phyloP scores from a whole-genome alignment of 768 basidiomycete genomes.

The Rhodosporidiobolus sp. region DNA sequence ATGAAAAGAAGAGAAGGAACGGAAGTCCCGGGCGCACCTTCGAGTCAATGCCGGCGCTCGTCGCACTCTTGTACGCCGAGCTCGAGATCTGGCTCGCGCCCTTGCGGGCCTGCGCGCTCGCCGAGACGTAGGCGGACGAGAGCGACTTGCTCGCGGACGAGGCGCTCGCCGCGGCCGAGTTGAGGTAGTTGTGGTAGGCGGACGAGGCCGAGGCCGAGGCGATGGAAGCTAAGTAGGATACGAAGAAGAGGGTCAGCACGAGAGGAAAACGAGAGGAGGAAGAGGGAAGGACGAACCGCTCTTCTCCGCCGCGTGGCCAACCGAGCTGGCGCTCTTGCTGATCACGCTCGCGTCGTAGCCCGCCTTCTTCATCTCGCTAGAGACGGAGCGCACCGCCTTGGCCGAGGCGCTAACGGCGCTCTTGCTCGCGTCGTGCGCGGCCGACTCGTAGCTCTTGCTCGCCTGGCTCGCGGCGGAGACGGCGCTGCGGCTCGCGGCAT shows the following conservation, averaged over 20 bases:
- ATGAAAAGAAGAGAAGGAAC: not conserved
- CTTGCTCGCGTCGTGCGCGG: constrained; percentile 26
- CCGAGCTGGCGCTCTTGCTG: constrained; percentile 38
- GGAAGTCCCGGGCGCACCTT: not conserved
- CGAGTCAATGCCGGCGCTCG: constrained; percentile 9
- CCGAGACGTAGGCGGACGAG: constrained; percentile 13
- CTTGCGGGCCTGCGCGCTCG: not conserved
- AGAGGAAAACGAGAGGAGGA: not conserved
- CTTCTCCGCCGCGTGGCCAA: constrained; percentile 26
- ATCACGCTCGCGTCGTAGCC: constrained; percentile 35
- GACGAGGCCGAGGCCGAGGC: constrained; percentile 14
- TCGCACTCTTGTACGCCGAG: constrained; percentile 27
- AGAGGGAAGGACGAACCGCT: constrained; percentile 7
- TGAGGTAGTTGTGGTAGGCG: constrained; percentile 13
- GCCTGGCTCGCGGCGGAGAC: constrained; percentile 2
- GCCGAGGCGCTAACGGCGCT: constrained; percentile 8
- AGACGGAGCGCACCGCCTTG: constrained; percentile 30
- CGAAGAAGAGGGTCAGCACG: not conserved
- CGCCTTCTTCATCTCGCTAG: constrained; percentile 13
- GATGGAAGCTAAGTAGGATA: no score
- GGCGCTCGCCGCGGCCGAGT: constrained; percentile 9
- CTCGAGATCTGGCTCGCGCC: constrained; percentile 1
- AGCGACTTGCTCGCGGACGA: constrained; percentile 36
- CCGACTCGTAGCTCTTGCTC: constrained; percentile 20
- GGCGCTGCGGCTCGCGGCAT: constrained; percentile 4